phyloP scores from a whole-genome alignment of 495 filamentous ascomycete genomes.

The Terfezia boudieri region DNA sequence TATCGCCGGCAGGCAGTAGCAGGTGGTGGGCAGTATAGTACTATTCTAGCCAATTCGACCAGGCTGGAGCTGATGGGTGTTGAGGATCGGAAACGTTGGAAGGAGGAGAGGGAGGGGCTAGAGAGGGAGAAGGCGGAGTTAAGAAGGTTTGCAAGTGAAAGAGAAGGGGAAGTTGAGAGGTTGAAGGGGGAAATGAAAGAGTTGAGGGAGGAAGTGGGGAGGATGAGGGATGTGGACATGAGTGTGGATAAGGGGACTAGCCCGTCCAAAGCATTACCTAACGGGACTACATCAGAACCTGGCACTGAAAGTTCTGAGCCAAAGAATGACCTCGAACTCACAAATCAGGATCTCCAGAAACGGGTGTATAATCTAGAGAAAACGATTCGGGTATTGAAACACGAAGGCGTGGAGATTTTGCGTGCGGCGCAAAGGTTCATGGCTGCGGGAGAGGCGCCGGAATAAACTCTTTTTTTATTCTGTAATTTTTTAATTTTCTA shows the following conservation, averaged over 20 bases:
- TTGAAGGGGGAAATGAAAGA: slow-evolving; percentile 11
- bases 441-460: background rate
- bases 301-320: background rate
- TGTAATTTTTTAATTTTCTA: too few relatives aligned
- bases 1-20: background rate
- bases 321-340: background rate
- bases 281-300: too few relatives aligned
- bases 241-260: too few relatives aligned
- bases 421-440: background rate
- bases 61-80: background rate
- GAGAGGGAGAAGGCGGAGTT: slow-evolving; percentile 2
- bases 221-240: slow-evolving; percentile 2
- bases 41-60: background rate
- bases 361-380: background rate
- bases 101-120: background rate
- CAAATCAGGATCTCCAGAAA: background rate
- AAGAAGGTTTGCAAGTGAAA: slow-evolving; percentile 1
- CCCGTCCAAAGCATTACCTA: too few relatives aligned
- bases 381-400: background rate
- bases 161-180: slow-evolving; percentile 6
- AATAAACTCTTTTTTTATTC: background rate
- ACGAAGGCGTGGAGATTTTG: background rate
- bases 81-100: background rate
- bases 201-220: slow-evolving; percentile 11
- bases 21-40: background rate